Evolutionary conservation across 2,329 filamentous ascomycete genomes (phyloP).

Genomic region (Pseudopyricularia cyperi): DNA sequence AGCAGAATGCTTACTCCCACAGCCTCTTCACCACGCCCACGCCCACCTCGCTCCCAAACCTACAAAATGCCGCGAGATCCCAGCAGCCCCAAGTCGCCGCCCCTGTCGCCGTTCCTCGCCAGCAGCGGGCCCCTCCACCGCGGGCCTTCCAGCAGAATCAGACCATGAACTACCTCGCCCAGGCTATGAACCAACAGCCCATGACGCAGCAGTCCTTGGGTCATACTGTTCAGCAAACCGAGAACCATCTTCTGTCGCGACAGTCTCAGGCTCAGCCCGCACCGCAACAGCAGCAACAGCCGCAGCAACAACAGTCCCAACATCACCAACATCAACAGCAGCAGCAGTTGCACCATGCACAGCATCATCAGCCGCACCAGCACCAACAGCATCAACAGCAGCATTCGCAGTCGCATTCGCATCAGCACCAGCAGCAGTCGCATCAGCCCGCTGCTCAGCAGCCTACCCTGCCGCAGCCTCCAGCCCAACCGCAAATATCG

Average conservation of each 20-base stretch:
- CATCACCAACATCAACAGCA: constrained; percentile 7
- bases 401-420: constrained; percentile 7
- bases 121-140: constrained; percentile 26
- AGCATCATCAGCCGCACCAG: constrained; percentile 9
- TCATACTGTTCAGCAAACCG: constrained; percentile 9
- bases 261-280: constrained; percentile 7
- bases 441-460: constrained; percentile 6
- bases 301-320: constrained; percentile 10
- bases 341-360: constrained; percentile 5
- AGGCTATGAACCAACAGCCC: constrained; percentile 19
- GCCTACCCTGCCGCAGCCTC: constrained; percentile 8
- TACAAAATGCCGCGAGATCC: constrained; percentile 28
- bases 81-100: constrained; percentile 33
- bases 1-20: constrained; percentile 33
- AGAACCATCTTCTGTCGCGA: constrained; percentile 1
- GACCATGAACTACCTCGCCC: constrained; percentile 17
- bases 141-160: constrained; percentile 14
- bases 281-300: constrained; percentile 12
- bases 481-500: constrained; percentile 7
- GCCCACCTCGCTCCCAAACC: constrained; percentile 32
- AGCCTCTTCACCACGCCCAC: constrained; percentile 37
- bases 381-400: constrained; percentile 8
- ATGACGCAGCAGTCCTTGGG: constrained; percentile 16
- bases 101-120: constrained; percentile 29
- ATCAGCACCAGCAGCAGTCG: constrained; percentile 9